Evolutionary conservation across 2,329 filamentous ascomycete genomes (phyloP).

Genomic region (Nemania serpens): DNA sequence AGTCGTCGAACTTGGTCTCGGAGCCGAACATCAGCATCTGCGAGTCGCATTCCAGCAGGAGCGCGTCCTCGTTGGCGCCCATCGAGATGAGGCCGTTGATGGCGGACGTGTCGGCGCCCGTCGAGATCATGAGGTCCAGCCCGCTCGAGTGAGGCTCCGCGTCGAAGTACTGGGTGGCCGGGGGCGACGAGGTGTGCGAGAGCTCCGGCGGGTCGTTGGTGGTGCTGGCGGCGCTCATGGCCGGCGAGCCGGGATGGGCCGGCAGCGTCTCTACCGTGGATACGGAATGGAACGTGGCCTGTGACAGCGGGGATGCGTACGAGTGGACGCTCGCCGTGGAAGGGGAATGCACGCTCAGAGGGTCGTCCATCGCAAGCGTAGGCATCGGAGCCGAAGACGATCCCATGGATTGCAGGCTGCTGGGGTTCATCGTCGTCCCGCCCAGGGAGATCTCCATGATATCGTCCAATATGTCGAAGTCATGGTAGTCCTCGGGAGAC

Average conservation of each 20-base stretch:
- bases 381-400: slow-evolving; percentile 50
- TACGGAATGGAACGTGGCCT: slow-evolving; percentile 44
- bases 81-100: slow-evolving; percentile 41
- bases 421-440: slow-evolving; percentile 46
- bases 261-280: slow-evolving; percentile 42
- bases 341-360: slow-evolving; percentile 47
- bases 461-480: slow-evolving; percentile 54
- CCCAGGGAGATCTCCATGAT: slow-evolving; percentile 52
- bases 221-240: slow-evolving; percentile 55
- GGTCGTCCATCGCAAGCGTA: slow-evolving; percentile 36
- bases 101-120: slow-evolving; percentile 38
- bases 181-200: slow-evolving; percentile 63
- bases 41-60: slow-evolving; percentile 53
- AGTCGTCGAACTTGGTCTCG: slow-evolving; percentile 57
- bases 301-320: slow-evolving; percentile 51
- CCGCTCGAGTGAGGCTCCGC: slow-evolving; percentile 48
- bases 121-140: slow-evolving; percentile 39
- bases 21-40: slow-evolving; percentile 53
- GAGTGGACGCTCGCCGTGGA: slow-evolving; percentile 49
- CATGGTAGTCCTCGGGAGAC: slow-evolving; percentile 50
- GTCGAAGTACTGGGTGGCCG: slow-evolving; percentile 55
- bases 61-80: slow-evolving; percentile 50
- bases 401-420: slow-evolving; percentile 41
- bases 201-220: slow-evolving; percentile 64
- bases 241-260: slow-evolving; percentile 32